phyloP scores from a whole-genome alignment of 2,329 filamentous ascomycete species.

The Hypomyces perniciosus region DNA sequence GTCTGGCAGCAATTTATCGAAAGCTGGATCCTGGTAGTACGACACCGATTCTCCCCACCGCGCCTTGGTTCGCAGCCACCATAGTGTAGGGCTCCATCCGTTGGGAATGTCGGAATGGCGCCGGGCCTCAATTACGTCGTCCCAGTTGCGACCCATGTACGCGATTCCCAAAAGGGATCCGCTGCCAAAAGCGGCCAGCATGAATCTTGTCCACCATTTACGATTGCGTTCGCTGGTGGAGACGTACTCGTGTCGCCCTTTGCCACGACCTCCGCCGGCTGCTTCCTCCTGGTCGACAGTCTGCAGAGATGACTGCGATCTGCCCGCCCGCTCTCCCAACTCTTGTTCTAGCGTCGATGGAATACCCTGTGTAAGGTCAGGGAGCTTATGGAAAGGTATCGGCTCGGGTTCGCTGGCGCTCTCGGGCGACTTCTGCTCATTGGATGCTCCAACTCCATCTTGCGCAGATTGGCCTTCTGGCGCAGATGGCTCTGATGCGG shows the following conservation, averaged over 20 bases:
- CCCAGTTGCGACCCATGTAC: constrained; percentile 87
- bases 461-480: constrained; percentile 2
- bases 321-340: constrained; percentile 41
- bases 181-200: constrained; percentile 58
- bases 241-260: constrained; percentile 68
- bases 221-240: constrained; percentile 85
- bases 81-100: constrained; percentile 68
- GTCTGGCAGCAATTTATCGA: constrained; percentile 85
- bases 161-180: constrained; percentile 52
- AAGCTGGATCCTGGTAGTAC: constrained; percentile 95
- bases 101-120: constrained; percentile 67
- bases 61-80: constrained; percentile 75
- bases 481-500: constrained; percentile 7
- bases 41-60: constrained; percentile 69
- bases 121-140: constrained; percentile 67
- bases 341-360: constrained; percentile 85
- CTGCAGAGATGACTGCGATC: constrained; percentile 25
- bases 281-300: constrained; percentile 33
- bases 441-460: constrained; percentile 17
- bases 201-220: constrained; percentile 67
- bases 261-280: constrained; percentile 26
- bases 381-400: constrained; percentile 62
- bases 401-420: constrained; percentile 31
- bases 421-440: constrained; percentile 21
- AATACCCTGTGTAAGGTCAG: constrained; percentile 90